Base-by-base conservation (phyloP, 495 filamentous ascomycete species). In the Trichoderma reesei region DNA sequence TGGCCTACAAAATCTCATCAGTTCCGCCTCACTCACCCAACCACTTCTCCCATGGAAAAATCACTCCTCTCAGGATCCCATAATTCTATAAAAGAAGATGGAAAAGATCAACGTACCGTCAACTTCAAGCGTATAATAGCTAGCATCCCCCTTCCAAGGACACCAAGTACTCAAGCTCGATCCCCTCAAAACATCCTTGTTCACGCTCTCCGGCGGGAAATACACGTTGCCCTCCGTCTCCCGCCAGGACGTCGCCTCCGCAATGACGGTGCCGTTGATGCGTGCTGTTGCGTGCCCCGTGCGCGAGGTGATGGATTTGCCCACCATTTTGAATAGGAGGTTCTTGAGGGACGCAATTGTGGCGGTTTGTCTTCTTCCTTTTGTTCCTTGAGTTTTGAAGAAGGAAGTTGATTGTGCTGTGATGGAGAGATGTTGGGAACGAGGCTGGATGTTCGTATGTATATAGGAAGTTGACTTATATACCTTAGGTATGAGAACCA, bases 161-260 rank as follows among this genome's bases (percentile, higher is more conserved):
- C 88, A 91, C 59, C 75, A 65, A 0, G 85, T 88, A 36, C 72
- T 75, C 11, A 66, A 64, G 46, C 67, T 68, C 33, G 69, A 70
- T 59, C 63, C 62, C 62, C 9, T 46, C 26, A 71, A 64, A 65
- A 76, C 78, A 26, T 82, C 71, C 10, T 82, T 77, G 60, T 77
- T 74, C 60, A 74, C 74, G 67, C 87, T 76, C 38, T 76, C 68
- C 3, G 73, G 74, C 60, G 75, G 71, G 65, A 88, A 87, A 68
- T 91, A 90, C 67, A 90, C 78, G 71, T 90, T 91, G 62, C 86
- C 86, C 70, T 90, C 88, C 14, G 90, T 86, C 5, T 81, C 75
- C 71, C 87, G 83, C 74, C 83, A 90, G 67, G 41, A 67, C 70
- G 33, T 70, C 68, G 18, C 39, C 48, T 67, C 63, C 1, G 41